Evolutionary conservation across 225 moss, liverwort and hornwort species (phyloP).

Genomic region (Pseudisothecium myosuroides): DNA sequence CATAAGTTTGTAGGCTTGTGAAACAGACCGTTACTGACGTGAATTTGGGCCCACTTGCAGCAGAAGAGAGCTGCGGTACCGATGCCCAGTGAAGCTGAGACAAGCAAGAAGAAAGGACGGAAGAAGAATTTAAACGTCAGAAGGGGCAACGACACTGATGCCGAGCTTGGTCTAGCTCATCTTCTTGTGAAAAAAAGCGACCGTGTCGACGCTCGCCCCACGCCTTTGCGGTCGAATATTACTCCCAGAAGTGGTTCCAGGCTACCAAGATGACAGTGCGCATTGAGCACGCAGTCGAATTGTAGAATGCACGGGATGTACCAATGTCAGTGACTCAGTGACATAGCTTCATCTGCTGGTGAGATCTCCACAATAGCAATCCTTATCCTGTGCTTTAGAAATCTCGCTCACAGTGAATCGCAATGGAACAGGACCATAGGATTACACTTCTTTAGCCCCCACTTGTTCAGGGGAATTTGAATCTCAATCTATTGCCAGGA

Average conservation of each 20-base stretch:
- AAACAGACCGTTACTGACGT: not conserved
- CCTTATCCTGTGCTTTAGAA: not conserved
- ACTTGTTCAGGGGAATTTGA: not conserved
- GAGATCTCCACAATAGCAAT: not conserved
- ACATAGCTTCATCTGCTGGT: not conserved
- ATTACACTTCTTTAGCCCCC: not conserved
- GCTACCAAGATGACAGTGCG: conserved; percentile 18
- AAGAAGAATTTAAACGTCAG: not conserved
- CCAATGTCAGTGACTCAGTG: conserved; percentile 18
- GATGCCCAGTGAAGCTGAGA: conserved; percentile 3
- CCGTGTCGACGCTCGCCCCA: not conserved
- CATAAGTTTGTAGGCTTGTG: not conserved
- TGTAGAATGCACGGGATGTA: not conserved
- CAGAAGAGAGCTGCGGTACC: conserved; percentile 23
- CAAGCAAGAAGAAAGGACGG: conserved; percentile 20
- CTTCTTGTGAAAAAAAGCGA: conserved; percentile 13
- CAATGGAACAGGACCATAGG: not conserved
- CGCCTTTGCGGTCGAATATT: not conserved
- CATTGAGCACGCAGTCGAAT: not conserved
- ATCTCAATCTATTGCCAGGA: not conserved
- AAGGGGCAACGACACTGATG: not conserved
- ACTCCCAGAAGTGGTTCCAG: conserved; percentile 18
- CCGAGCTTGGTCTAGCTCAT: conserved; percentile 19
- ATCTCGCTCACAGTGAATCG: not conserved
- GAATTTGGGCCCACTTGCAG: not conserved